Evolutionary conservation across 192 early-diverging fungal species (phyloP), one percentile per base, ranked within the genome.

Genomic region (Coemansia javaensis): DNA sequence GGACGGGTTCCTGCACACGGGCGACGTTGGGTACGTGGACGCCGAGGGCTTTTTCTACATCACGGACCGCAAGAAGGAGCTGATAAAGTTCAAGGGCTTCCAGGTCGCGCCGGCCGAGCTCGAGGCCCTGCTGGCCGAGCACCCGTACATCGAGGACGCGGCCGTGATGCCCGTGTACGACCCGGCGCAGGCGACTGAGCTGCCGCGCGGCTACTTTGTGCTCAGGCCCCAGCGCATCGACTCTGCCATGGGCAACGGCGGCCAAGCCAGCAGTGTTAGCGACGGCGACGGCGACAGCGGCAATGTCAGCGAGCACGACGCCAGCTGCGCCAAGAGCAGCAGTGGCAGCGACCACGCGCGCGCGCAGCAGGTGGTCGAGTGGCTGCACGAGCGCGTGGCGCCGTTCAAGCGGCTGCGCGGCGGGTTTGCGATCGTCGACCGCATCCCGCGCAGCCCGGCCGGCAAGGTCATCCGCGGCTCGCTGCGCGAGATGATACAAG

Each of bases 21-120:
- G 85, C 22, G 94, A 97, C 56, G 69, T 97, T 27, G 90, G 79
- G 1, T 43, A 78, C 14, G 61, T 85, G 10, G 85, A 90, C 50
- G 64, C 63, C 22, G 39, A 81, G 3, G 87, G 84, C 6, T 60
- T 81, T 44, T 81, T 85, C 47, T 82, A 66, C 53, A 77, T 85
- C 22, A 75, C 79, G 8, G 87, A 87, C 57, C 86, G 94, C 15
- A 56, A 87, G 21, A 97, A 93, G 78, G 89, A 92, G 54, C 72
- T 93, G 9, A 94, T 94, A 70, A 94, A 97, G 63, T 97, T 59
- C 54, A 94, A 94, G 58, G 79, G 81, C 15, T 79, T 79, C 44
- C 77, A 81, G 59, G 87, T 97, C 14, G 79, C 89, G 4, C 93
- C 91, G 2, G 87, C 90, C 2, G 90, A 94, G 63, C 75, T 97